These are phyloP conservation scores for Pulveroboletus ravenelii DNA, from an alignment of 768 basidiomycete species.

Conservation along the genomic window DNA sequence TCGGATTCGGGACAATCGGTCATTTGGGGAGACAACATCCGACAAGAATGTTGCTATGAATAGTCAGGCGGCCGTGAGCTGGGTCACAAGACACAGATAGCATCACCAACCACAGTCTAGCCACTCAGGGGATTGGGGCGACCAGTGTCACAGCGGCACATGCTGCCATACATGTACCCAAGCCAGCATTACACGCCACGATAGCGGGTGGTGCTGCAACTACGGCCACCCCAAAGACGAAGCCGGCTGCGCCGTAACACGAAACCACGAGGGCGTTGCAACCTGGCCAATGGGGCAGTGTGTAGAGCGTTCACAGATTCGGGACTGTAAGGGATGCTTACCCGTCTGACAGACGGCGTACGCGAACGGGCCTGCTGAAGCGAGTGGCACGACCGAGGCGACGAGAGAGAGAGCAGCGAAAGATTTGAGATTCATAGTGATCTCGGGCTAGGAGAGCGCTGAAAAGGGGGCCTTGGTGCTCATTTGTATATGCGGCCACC, in stretches of 20 bases:
- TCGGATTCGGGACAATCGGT: slow-evolving; percentile 1
- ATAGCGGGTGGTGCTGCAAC: slow-evolving; percentile 18
- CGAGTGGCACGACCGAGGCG: slow-evolving; percentile 7
- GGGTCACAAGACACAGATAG: no score
- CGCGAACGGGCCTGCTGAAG: slow-evolving; percentile 14
- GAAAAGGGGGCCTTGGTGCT: no score
- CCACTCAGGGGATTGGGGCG: slow-evolving; percentile 22
- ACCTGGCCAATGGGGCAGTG: slow-evolving; percentile 6
- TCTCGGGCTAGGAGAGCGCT: background rate
- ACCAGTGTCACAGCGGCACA: slow-evolving; percentile 18
- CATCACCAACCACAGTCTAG: background rate
- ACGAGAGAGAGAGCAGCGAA: slow-evolving; percentile 17
- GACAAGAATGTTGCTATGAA: background rate
- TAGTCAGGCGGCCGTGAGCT: background rate
- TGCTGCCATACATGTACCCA: slow-evolving; percentile 24
- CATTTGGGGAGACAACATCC: background rate
- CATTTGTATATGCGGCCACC: slow-evolving; percentile 1
- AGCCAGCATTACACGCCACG: slow-evolving; percentile 17
- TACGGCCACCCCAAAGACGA: slow-evolving; percentile 20
- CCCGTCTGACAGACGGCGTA: slow-evolving; percentile 26
- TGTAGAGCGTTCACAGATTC: background rate
- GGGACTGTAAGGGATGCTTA: background rate
- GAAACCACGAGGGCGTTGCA: slow-evolving; percentile 20
- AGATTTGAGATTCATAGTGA: slow-evolving; percentile 24
- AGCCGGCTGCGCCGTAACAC: slow-evolving; percentile 24